Evolutionary conservation across 2,329 filamentous ascomycete species (phyloP).

Genomic region (Colletotrichum incanum): DNA sequence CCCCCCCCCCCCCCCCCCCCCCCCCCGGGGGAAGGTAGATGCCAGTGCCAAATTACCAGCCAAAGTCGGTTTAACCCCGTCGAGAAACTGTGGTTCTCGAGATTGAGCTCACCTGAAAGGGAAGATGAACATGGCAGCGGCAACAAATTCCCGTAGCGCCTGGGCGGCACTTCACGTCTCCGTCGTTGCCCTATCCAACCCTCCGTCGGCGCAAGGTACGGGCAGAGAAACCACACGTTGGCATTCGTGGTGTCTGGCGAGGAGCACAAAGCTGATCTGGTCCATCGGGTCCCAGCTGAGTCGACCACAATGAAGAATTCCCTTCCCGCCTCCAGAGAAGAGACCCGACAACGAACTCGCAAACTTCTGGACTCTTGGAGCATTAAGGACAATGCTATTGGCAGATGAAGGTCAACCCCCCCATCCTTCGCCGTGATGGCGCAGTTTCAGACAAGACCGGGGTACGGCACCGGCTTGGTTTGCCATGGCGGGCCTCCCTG

Average conservation of each 20-base stretch:
- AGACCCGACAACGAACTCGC: not conserved
- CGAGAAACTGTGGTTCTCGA: slow-evolving; percentile 10
- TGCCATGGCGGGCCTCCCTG: slow-evolving; percentile 19
- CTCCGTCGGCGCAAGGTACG: not conserved
- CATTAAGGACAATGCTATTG: not conserved
- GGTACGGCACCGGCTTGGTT: slow-evolving; percentile 27
- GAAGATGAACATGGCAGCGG: slow-evolving; percentile 14
- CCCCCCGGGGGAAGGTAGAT: not conserved
- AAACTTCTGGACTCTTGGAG: not conserved
- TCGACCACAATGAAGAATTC: slow-evolving; percentile 11
- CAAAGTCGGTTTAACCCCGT: slow-evolving; percentile 16
- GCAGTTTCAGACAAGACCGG: slow-evolving; percentile 40
- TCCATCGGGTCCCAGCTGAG: not conserved
- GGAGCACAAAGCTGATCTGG: not conserved
- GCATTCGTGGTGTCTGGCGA: not conserved
- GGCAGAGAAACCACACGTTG: not conserved
- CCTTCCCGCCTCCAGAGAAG: not conserved
- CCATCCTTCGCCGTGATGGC: slow-evolving; percentile 34
- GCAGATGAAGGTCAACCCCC: slow-evolving; percentile 6
- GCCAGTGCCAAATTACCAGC: not conserved
- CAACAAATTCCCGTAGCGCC: slow-evolving; percentile 18
- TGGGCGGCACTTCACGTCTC: not conserved
- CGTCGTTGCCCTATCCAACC: not conserved
- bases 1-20: not conserved
- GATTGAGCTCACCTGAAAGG: slow-evolving; percentile 21